Percentiles rank a stretch among this genome's conserved stretches.
These are phyloP conservation scores for Telfairia occidentalis DNA, from an alignment of 331 rosid genomes.

Conservation along the genomic window DNA sequence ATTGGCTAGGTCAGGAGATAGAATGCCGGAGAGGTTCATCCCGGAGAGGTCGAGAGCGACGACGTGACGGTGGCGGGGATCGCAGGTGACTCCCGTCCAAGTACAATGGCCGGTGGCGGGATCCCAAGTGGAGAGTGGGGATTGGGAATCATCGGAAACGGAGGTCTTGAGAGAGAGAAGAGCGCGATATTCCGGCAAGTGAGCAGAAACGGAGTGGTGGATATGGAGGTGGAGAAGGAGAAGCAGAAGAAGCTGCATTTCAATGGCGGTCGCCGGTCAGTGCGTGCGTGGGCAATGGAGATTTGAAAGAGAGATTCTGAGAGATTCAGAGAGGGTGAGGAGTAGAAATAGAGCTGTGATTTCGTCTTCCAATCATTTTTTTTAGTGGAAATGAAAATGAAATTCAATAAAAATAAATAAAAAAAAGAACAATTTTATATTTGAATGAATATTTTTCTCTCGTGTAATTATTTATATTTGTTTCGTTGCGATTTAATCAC, in stretches of 20 bases:
- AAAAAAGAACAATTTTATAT: no score
- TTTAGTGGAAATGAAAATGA: neutral
- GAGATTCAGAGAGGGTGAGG: neutral
- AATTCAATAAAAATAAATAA: neutral
- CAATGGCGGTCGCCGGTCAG: neutral
- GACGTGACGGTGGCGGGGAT: slow-evolving; percentile 1
- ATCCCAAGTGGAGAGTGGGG: slow-evolving; percentile 32
- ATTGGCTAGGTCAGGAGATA: slow-evolving; percentile 1
- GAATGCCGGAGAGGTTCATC: slow-evolving; percentile 6
- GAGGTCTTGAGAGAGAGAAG: slow-evolving; percentile 49
- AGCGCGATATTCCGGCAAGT: slow-evolving; percentile 39
- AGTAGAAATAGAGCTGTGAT: neutral
- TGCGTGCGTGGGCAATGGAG: neutral
- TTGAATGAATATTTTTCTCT: neutral
- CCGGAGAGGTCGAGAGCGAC: slow-evolving; percentile 4
- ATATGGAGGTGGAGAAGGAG: slow-evolving; percentile 19
- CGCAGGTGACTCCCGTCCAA: slow-evolving; percentile 11
- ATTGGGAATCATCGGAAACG: slow-evolving; percentile 38
- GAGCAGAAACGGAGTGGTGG: slow-evolving; percentile 15
- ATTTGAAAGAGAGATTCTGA: neutral
- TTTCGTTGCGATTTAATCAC: neutral
- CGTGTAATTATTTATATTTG: neutral
- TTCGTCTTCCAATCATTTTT: neutral
- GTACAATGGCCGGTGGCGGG: slow-evolving; percentile 2
- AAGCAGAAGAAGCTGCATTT: slow-evolving; percentile 42